Conservation (phyloP, 1,284 basidiomycete species). For the Bondarzewia mesenterica region DNA sequence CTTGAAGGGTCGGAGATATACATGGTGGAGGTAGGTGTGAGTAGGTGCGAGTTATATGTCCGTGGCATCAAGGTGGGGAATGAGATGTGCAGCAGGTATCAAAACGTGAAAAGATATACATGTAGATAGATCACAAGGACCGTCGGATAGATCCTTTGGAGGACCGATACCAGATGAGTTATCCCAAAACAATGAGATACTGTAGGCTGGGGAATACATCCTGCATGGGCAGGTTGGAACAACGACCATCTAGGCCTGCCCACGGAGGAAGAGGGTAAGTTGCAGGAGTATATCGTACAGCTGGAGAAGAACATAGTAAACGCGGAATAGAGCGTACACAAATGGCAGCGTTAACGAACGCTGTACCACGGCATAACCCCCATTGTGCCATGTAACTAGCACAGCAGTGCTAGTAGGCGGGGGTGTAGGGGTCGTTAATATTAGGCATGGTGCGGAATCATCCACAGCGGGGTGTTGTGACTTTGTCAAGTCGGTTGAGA, state of each 20-base stretch:
- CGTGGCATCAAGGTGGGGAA: no score
- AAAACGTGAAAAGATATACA: neutral
- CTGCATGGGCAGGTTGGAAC: neutral
- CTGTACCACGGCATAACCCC: slow-evolving; percentile 1
- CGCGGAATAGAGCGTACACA: slow-evolving; percentile 5
- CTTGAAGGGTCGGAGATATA: neutral
- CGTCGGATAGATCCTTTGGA: neutral
- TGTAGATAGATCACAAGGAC: neutral
- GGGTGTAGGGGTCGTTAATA: no score
- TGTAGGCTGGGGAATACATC: neutral
- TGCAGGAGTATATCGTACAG: slow-evolving; percentile 26
- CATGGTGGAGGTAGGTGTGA: neutral
- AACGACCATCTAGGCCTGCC: neutral
- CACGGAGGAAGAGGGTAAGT: slow-evolving; percentile 15
- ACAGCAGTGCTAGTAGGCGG: neutral
- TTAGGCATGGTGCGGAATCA: no score
- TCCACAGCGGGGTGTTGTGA: slow-evolving; percentile 1
- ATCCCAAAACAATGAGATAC: neutral
- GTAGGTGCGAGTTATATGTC: neutral
- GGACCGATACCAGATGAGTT: no score
- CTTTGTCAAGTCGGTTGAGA: slow-evolving; percentile 11
- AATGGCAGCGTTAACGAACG: neutral
- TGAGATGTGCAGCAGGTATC: neutral
- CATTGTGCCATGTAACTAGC: slow-evolving; percentile 5
- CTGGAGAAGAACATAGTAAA: slow-evolving; percentile 9